A percentile compares a stretch with the other conserved stretches of the same genome.
These are phyloP conservation scores for Ammopiptanthus mongolicus DNA, from an alignment of 306 rosid genomes.

Conservation along the genomic window DNA sequence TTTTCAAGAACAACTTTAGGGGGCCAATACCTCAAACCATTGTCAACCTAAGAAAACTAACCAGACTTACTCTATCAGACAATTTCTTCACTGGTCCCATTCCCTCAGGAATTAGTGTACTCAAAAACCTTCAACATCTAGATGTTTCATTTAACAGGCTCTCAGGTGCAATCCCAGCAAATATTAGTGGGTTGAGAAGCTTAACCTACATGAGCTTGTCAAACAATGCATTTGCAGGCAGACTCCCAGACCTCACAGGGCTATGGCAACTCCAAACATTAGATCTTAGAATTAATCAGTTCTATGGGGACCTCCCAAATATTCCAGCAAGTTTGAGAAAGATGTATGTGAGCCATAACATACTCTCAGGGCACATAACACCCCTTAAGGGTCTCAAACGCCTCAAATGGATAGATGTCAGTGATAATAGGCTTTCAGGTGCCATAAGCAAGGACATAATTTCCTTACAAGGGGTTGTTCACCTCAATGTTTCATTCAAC, in stretches of 20 bases:
- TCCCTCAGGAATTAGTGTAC: slow-evolving; percentile 17
- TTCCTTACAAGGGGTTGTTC: slow-evolving; percentile 1
- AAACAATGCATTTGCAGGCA: slow-evolving; percentile 34
- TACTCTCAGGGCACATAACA: slow-evolving; percentile 26
- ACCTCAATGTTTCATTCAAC: slow-evolving; percentile 41
- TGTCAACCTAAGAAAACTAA: slow-evolving; percentile 35
- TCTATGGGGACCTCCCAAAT: slow-evolving; percentile 32
- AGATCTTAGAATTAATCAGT: slow-evolving; percentile 36
- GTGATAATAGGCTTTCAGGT: slow-evolving; percentile 40
- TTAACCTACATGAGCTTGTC: slow-evolving; percentile 36
- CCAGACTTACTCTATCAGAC: slow-evolving; percentile 31
- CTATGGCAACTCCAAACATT: slow-evolving; percentile 32
- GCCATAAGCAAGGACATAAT: slow-evolving; percentile 22
- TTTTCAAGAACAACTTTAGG: slow-evolving; percentile 38
- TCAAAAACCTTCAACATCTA: slow-evolving; percentile 25
- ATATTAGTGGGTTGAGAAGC: slow-evolving; percentile 24
- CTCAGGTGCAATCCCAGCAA: slow-evolving; percentile 29
- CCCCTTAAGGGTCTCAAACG: slow-evolving; percentile 14
- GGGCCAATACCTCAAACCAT: slow-evolving; percentile 40
- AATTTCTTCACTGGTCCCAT: slow-evolving; percentile 40
- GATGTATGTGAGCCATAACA: slow-evolving; percentile 22
- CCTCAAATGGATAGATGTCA: slow-evolving; percentile 28
- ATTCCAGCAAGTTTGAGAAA: slow-evolving; percentile 35
- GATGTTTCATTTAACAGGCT: slow-evolving; percentile 34
- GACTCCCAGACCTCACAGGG: slow-evolving; percentile 36